phyloP scores from a whole-genome alignment of 768 basidiomycete species.

The Chalciporus chontae region DNA sequence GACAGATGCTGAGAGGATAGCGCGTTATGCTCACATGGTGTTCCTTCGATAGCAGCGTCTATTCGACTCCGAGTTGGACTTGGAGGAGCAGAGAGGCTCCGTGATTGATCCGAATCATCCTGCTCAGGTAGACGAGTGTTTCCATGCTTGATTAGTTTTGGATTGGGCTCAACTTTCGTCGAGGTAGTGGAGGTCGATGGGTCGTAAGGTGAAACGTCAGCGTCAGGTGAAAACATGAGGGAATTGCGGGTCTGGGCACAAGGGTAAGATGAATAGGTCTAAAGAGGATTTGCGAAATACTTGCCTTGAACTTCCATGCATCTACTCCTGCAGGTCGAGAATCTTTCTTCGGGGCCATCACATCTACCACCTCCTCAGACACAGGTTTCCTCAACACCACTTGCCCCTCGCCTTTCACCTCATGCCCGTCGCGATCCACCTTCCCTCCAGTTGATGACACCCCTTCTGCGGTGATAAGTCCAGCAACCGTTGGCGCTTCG shows the following conservation, averaged over 20 bases:
- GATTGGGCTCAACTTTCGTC: constrained; percentile 37
- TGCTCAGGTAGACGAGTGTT: constrained; percentile 82
- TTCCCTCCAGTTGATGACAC: constrained; percentile 8
- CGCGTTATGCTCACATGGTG: constrained; percentile 62
- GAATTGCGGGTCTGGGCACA: constrained; percentile 77
- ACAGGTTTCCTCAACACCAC: constrained; percentile 19
- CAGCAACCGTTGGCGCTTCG: constrained; percentile 53
- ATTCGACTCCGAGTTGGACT: constrained; percentile 91
- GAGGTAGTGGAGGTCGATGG: constrained; percentile 30
- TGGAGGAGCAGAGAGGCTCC: constrained; percentile 57
- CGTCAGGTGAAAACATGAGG: constrained; percentile 93
- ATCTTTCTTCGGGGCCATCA: constrained; percentile 80
- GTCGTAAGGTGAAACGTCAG: constrained; percentile 79
- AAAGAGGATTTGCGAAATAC: constrained; percentile 8
- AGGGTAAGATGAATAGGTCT: not conserved
- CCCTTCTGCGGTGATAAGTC: constrained; percentile 43
- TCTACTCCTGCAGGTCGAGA: constrained; percentile 69
- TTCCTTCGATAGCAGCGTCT: constrained; percentile 89
- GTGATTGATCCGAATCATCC: constrained; percentile 46
- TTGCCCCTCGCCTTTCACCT: constrained; percentile 24
- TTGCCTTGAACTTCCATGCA: constrained; percentile 79
- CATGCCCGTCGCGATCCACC: constrained; percentile 25
- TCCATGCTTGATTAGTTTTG: constrained; percentile 67
- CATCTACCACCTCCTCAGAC: constrained; percentile 46
- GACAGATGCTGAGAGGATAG: not conserved